Percentiles rank a stretch among this genome's conserved stretches.
Conservation (phyloP, 2,329 filamentous ascomycete species). For the Penicillium sp. region DNA sequence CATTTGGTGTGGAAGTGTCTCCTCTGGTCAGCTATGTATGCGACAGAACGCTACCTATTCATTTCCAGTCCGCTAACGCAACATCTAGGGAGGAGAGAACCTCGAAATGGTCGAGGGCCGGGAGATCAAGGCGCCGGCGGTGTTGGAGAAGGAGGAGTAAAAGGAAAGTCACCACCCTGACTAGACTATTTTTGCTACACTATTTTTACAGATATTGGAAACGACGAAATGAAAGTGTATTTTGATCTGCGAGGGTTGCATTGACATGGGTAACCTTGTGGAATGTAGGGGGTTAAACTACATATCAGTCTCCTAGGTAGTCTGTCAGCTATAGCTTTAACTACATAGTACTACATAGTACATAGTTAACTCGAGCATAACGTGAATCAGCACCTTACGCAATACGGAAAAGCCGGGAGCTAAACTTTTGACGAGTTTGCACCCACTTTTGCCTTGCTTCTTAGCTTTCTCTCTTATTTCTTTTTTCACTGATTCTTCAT, state of each 20-base stretch:
- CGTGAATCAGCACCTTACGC: constrained; percentile 30
- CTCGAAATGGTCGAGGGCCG: constrained; percentile 56
- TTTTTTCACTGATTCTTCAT: constrained; percentile 7
- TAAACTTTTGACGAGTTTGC: constrained; percentile 32
- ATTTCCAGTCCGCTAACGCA: background rate
- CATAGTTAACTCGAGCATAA: background rate
- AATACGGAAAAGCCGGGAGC: constrained; percentile 39
- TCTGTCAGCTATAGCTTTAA: background rate
- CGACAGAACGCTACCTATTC: constrained; percentile 26
- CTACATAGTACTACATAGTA: too few species aligned
- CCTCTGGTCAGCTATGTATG: constrained; percentile 93
- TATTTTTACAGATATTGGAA: constrained; percentile 5
- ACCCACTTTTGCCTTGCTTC: constrained; percentile 13
- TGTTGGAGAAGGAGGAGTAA: constrained; percentile 56
- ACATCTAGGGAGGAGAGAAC: constrained; percentile 55
- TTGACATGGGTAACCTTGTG: constrained; percentile 2
- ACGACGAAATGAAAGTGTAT: constrained; percentile 22
- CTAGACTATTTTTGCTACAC: background rate
- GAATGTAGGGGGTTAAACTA: constrained; percentile 15
- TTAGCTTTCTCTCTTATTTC: constrained; percentile 5
- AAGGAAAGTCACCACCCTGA: background rate
- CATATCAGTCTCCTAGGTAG: too few species aligned
- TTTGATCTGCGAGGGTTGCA: constrained; percentile 11
- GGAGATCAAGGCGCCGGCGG: constrained; percentile 59
- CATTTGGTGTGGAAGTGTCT: constrained; percentile 77